Evolutionary conservation across 768 basidiomycete species (phyloP).

Genomic region (Cystobasidium ongulense): DNA sequence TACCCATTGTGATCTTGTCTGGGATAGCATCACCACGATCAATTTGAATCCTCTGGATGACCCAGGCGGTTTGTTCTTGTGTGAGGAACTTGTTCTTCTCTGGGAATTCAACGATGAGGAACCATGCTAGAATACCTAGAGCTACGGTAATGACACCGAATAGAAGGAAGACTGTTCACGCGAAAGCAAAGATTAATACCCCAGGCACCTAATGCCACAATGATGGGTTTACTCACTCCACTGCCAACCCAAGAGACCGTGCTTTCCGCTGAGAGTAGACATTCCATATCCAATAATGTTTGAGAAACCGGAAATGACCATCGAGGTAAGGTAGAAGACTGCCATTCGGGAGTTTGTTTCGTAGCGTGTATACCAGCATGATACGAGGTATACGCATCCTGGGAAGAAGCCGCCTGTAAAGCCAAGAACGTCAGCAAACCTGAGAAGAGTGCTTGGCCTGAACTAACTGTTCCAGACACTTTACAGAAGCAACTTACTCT

Average conservation of each 20-base stretch:
- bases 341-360: constrained; percentile 41
- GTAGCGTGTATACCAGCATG: constrained; percentile 43
- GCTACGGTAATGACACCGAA: constrained; percentile 41
- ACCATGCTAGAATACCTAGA: constrained; percentile 38
- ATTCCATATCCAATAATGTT: constrained; percentile 36
- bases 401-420: constrained; percentile 40
- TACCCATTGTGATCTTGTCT: constrained; percentile 37
- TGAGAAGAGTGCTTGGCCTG: background rate
- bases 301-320: constrained; percentile 44
- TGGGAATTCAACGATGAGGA: constrained; percentile 44
- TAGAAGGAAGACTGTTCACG: constrained; percentile 30
- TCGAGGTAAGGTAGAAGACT: constrained; percentile 43
- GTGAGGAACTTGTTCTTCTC: constrained; percentile 44
- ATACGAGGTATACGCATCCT: constrained; percentile 21
- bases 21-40: constrained; percentile 44
- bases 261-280: constrained; percentile 18
- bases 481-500: constrained; percentile 33
- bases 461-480: background rate
- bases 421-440: constrained; percentile 11
- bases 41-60: constrained; percentile 40
- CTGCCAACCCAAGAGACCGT: constrained; percentile 41
- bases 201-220: too few species aligned
- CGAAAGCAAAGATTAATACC: background rate
- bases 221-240: constrained; percentile 39
- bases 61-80: constrained; percentile 36